Evolutionary conservation across 2,329 filamentous ascomycete genomes (phyloP), one percentile per base, ranked within the genome.

Genomic region (Aspergillus aculeatinus): DNA sequence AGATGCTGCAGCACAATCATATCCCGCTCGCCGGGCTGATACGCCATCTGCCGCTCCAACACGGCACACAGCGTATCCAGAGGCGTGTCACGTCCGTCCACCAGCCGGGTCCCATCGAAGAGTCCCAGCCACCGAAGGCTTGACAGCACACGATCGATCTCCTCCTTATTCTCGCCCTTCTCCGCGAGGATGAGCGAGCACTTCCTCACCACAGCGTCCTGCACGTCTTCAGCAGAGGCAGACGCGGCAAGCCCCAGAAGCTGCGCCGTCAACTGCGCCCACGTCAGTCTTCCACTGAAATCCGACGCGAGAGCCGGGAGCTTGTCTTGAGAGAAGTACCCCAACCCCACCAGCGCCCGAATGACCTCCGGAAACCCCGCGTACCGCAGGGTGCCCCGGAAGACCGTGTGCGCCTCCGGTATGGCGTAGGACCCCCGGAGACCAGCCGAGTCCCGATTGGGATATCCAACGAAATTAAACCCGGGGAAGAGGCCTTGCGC

Each of bases 351-450:
- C n/a, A 59, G 35, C 10, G 57, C 33, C 7, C 47, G 51, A 12
- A 55, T 55, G 6, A 51, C 42, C 48, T 51, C 57, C n/a, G 57
- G 48, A 10, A 21, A 55, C 25, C 57, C 51, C 23, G 33, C 27
- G 27, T 59, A 59, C n/a, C 57, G 35, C 48, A 60, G 29, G 5
- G 58, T 56, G 4, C 52, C 58, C 1, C 58, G 47, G 11, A 60
- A 56, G 12, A 60, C 58, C 16, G 48, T 52, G 1, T 33, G 21
- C 1, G 58, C 48, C 33, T 52, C 58, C 9, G 52, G 58, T 11
- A 60, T 60, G 9, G 27, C 6, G 27, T 60, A 60, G 21, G 51
- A 60, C 6, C 52, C 27, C 5, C 48, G 25, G 10, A 60, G 55
- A 3, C 48, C 52, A 48, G 49, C 27, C 14, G 58, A 29, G 12